These are phyloP conservation scores for Discostella stelligeroides DNA, from an alignment of 108 stramenopile species.

Conservation along the genomic window DNA sequence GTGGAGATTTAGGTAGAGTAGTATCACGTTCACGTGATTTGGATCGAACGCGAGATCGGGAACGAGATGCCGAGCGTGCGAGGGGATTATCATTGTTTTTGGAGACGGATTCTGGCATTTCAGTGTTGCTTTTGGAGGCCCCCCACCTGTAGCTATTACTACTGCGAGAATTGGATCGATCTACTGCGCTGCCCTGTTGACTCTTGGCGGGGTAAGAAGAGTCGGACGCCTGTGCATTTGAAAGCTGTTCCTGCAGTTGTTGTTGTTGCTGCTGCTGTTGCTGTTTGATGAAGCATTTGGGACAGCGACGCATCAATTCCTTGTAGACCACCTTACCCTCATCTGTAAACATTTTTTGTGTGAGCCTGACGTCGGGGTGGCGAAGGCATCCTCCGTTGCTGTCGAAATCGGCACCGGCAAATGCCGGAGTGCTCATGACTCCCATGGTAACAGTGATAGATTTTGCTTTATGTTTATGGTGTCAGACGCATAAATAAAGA, in stretches of 20 bases:
- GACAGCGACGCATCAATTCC: constrained; percentile 15
- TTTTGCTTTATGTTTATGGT: neutral
- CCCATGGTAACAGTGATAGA: neutral
- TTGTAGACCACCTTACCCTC: constrained; percentile 10
- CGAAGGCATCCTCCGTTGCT: constrained; percentile 10
- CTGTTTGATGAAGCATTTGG: neutral
- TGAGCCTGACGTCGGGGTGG: constrained; percentile 23
- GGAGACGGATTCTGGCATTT: neutral
- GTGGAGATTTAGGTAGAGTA: no score
- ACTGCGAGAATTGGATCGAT: no score
- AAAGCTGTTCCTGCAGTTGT: neutral
- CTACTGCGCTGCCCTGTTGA: no score
- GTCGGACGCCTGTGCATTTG: no score
- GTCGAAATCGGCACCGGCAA: constrained; percentile 20
- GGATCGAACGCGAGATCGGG: neutral
- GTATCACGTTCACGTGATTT: no score
- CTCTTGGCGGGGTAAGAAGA: no score
- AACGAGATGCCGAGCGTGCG: neutral
- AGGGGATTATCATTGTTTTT: neutral
- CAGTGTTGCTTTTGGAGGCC: neutral
- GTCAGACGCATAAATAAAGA: neutral
- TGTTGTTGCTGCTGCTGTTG: neutral
- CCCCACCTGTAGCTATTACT: no score
- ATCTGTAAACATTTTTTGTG: constrained; percentile 8
- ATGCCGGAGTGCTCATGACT: constrained; percentile 8